These are phyloP conservation scores for Austroboletus niveus DNA, from an alignment of 1,284 basidiomycete species.

Conservation along the genomic window DNA sequence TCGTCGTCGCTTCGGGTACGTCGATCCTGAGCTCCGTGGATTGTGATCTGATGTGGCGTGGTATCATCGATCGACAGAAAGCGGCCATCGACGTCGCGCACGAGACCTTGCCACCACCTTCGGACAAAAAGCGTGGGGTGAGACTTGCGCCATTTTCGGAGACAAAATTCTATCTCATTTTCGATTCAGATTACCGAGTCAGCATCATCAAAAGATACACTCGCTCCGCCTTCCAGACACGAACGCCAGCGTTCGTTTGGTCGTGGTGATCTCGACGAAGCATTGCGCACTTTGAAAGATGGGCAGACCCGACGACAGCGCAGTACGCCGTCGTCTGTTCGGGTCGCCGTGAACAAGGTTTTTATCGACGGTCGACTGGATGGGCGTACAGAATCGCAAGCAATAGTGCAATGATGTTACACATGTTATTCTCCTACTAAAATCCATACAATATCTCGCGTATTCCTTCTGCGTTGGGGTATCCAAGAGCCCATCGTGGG, in stretches of 20 bases:
- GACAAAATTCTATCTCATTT: neutral
- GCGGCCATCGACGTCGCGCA: conserved; percentile 67
- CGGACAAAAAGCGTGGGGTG: conserved; percentile 11
- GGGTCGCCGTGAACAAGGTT: conserved; percentile 64
- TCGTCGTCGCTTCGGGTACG: conserved; percentile 68
- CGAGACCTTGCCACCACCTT: neutral
- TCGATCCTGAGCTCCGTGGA: neutral
- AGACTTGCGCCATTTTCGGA: neutral
- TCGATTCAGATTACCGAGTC: neutral
- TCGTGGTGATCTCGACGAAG: conserved; percentile 77
- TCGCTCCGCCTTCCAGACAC: conserved; percentile 26
- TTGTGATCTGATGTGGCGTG: neutral
- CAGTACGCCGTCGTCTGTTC: conserved; percentile 40
- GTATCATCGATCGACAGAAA: conserved; percentile 49
- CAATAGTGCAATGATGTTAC: neutral
- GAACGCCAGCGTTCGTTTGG: conserved; percentile 52
- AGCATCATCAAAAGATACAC: neutral
- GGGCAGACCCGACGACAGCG: conserved; percentile 56
- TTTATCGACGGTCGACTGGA: conserved; percentile 62
- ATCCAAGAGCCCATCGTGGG: too few species aligned
- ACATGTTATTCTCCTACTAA: neutral
- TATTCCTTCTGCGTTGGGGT: too few species aligned
- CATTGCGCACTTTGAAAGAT: conserved; percentile 76
- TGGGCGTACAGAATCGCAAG: conserved; percentile 7
- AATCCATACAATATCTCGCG: neutral